phyloP scores from a whole-genome alignment of 2,329 filamentous ascomycete genomes.

The Claviceps sp. region DNA sequence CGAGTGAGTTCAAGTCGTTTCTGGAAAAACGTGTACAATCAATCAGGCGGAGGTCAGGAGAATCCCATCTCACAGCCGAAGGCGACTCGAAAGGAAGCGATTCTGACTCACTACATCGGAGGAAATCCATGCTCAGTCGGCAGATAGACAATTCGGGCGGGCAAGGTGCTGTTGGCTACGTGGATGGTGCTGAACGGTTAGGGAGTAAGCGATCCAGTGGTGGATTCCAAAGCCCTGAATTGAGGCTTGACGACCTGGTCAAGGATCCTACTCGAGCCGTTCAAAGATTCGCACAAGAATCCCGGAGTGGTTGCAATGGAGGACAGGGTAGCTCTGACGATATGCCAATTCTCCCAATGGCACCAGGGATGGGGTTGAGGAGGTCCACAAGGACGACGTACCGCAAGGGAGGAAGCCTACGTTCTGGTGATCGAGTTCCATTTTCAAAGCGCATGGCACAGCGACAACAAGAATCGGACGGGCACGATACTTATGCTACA shows the following conservation, averaged over 20 bases:
- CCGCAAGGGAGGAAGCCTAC: slow-evolving; percentile 69
- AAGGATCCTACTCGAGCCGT: slow-evolving; percentile 64
- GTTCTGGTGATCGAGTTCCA: slow-evolving; percentile 60
- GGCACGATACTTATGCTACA: slow-evolving; percentile 11
- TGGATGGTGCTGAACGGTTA: slow-evolving; percentile 71
- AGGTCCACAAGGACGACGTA: slow-evolving; percentile 89
- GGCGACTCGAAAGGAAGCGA: slow-evolving; percentile 34
- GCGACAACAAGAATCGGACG: slow-evolving; percentile 47
- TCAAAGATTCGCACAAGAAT: slow-evolving; percentile 50
- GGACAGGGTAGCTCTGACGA: slow-evolving; percentile 46
- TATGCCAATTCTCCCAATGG: slow-evolving; percentile 71
- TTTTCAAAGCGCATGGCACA: slow-evolving; percentile 60
- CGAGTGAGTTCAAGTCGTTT: slow-evolving; percentile 93
- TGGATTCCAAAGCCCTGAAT: slow-evolving; percentile 39
- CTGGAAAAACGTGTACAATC: slow-evolving; percentile 85
- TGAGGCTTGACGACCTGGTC: slow-evolving; percentile 71
- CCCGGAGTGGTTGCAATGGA: slow-evolving; percentile 30
- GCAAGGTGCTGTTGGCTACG: slow-evolving; percentile 48
- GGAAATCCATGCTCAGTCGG: slow-evolving; percentile 89
- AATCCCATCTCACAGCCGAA: slow-evolving; percentile 48
- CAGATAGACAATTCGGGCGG: slow-evolving; percentile 68
- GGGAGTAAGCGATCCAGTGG: slow-evolving; percentile 57
- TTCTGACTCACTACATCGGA: slow-evolving; percentile 55
- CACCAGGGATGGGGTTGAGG: slow-evolving; percentile 66
- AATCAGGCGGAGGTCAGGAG: slow-evolving; percentile 73